Evolutionary conservation across 768 basidiomycete genomes (phyloP), one percentile per base, ranked within the genome.

Genomic region (Lyophyllum decastes): DNA sequence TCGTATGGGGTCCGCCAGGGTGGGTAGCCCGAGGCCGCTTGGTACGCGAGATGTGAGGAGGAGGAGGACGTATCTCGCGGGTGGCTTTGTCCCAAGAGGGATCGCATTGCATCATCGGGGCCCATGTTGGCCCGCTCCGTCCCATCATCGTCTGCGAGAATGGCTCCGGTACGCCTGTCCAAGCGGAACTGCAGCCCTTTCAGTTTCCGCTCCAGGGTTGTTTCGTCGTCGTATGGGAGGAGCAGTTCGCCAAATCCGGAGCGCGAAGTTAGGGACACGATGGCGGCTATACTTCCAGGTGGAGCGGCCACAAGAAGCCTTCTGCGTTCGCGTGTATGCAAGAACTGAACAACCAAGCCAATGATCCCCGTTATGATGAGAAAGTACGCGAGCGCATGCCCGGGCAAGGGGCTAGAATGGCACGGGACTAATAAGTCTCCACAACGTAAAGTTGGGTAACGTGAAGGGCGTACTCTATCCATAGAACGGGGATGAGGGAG

Each of bases 211-310:
- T 75, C 73, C 30, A 89, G 71, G 4, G 72, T 71, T 25, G 55
- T 44, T 40, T 77, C 72, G 55, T 82, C 70, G 67, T 89, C 86
- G 58, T 83, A 85, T 0, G 87, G 86, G 11, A 79, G 63, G n/a
- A 89, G 70, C 12, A 85, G 74, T 40, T 85, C 78, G 21, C 85
- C 86, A 54, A 85, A 86, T 14, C 86, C 86, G 41, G 85, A 87
- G 9, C 76, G 82, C 0, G 83, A 73, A 2, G 87, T 86, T 54
- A 87, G 73, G 3, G 86, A 78, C 9, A 82, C 72, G 30, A 82
- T 73, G 10, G 80, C 69, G 6, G 83, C 88, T 55, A 89, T 85
- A 47, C 78, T 82, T 17, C 87, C 86, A 0, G 87, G 87, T 14
- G 78, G 78, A 24, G 80, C 73, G 1, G 83, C 75, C 10, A 89